Percentiles rank a stretch among this genome's conserved stretches.
phyloP scores from a whole-genome alignment of 179 eudicot genomes.

The Heliamphora pulchella region DNA sequence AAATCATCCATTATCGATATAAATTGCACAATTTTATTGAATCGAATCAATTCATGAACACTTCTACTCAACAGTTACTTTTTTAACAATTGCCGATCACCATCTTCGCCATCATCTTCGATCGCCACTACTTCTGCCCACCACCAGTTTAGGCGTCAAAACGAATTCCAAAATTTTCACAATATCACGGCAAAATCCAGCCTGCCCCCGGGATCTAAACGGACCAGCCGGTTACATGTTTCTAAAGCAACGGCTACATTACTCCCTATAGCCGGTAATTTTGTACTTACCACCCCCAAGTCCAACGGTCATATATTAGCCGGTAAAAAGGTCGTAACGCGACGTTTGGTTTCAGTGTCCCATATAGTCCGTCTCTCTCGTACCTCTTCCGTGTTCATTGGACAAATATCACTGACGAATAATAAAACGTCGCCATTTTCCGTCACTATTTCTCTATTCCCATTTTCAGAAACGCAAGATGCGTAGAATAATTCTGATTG shows the following conservation, averaged over 20 bases:
- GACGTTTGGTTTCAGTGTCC: conserved; percentile 12
- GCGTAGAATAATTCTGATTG: conserved; percentile 15
- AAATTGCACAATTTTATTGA: no score
- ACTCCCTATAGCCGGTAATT: neutral
- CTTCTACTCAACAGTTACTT: no score
- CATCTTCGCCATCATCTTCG: no score
- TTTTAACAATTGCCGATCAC: no score
- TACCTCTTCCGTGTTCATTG: conserved; percentile 5
- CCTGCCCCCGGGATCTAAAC: no score
- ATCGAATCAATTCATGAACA: no score
- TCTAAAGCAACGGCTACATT: conserved; percentile 17
- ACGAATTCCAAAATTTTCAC: no score
- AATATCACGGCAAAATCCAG: no score
- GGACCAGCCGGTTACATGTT: neutral
- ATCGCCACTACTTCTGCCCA: no score
- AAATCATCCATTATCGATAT: no score
- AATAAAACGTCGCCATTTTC: neutral
- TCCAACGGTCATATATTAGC: conserved; percentile 17
- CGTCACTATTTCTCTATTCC: neutral
- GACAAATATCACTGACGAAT: neutral
- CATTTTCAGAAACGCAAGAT: conserved; percentile 3
- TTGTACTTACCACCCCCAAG: neutral
- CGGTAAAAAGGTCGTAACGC: neutral
- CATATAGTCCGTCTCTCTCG: neutral
- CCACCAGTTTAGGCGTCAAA: no score